These are phyloP conservation scores for Fusarium sarcochroum DNA, from an alignment of 2,329 filamentous ascomycete species.

Conservation along the genomic window DNA sequence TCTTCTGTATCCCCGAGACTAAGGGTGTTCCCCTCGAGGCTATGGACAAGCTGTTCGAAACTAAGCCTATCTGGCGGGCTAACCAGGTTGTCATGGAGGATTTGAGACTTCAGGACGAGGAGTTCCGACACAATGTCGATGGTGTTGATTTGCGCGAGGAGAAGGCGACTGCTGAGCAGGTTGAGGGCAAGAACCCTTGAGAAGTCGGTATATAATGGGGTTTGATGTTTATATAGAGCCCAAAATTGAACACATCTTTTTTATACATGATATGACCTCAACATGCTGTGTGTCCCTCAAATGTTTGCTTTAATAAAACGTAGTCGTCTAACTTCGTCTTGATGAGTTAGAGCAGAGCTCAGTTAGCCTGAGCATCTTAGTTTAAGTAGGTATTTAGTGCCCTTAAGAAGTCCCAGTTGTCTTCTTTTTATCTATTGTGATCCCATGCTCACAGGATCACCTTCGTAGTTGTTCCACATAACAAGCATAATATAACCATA, in stretches of 20 bases:
- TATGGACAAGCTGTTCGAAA: slow-evolving; percentile 73
- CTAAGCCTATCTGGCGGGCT: slow-evolving; percentile 61
- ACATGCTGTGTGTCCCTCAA: too few relatives aligned
- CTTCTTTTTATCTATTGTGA: too few relatives aligned
- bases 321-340: too few relatives aligned
- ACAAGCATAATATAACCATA: too few relatives aligned
- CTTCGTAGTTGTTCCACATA: too few relatives aligned
- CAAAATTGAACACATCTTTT: slow-evolving; percentile 1
- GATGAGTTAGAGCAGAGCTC: too few relatives aligned
- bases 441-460: too few relatives aligned
- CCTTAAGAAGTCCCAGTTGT: too few relatives aligned
- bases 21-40: slow-evolving; percentile 75
- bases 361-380: too few relatives aligned
- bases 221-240: not conserved
- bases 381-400: too few relatives aligned
- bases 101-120: slow-evolving; percentile 54
- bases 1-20: slow-evolving; percentile 75
- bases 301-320: too few relatives aligned
- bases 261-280: not conserved
- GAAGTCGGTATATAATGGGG: not conserved
- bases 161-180: slow-evolving; percentile 47
- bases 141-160: slow-evolving; percentile 49
- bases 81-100: slow-evolving; percentile 61
- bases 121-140: slow-evolving; percentile 52
- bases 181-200: slow-evolving; percentile 41